phyloP scores from a whole-genome alignment of 345 rosid genomes.

The Arabidopsis suecica region DNA sequence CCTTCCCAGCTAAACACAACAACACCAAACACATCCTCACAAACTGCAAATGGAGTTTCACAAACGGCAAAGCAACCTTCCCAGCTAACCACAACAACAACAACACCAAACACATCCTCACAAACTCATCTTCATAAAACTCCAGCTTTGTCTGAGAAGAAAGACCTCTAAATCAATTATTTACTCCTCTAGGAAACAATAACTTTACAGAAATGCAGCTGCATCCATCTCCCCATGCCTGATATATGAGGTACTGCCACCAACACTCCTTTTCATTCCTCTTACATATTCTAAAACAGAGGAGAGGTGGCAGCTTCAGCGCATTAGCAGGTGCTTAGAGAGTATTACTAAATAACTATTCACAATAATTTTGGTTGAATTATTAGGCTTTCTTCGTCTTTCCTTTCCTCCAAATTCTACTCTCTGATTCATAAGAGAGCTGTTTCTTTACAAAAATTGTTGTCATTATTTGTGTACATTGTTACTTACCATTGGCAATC shows the following conservation, averaged over 20 bases:
- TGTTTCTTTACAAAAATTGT: slow-evolving; percentile 13
- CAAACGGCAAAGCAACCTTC: slow-evolving; percentile 35
- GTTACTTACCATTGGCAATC: slow-evolving; percentile 10
- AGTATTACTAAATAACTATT: slow-evolving; percentile 4
- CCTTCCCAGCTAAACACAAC: slow-evolving; percentile 35
- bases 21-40: neutral
- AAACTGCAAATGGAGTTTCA: slow-evolving; percentile 35
- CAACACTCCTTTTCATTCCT: slow-evolving; percentile 21
- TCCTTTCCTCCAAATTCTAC: slow-evolving; percentile 19
- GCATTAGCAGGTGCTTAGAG: slow-evolving; percentile 24
- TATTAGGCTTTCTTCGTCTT: slow-evolving; percentile 22
- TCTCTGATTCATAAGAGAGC: slow-evolving; percentile 20
- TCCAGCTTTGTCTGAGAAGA: slow-evolving; percentile 39
- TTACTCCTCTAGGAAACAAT: slow-evolving; percentile 30
- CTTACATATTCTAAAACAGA: slow-evolving; percentile 25
- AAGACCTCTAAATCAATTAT: slow-evolving; percentile 33
- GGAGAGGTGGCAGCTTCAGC: slow-evolving; percentile 2
- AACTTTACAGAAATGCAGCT: slow-evolving; percentile 37
- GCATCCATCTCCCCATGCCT: slow-evolving; percentile 1
- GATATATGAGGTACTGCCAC: slow-evolving; percentile 29
- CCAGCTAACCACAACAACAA: slow-evolving; percentile 23
- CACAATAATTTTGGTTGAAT: slow-evolving; percentile 28
- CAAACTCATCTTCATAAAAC: slow-evolving; percentile 23
- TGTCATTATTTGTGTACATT: slow-evolving; percentile 41
- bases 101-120: slow-evolving; percentile 25